Percentiles rank a stretch among this genome's conserved stretches.
Evolutionary conservation across 805 yeast species (phyloP).

Genomic region (Sugiyamaella mastotermitis): DNA sequence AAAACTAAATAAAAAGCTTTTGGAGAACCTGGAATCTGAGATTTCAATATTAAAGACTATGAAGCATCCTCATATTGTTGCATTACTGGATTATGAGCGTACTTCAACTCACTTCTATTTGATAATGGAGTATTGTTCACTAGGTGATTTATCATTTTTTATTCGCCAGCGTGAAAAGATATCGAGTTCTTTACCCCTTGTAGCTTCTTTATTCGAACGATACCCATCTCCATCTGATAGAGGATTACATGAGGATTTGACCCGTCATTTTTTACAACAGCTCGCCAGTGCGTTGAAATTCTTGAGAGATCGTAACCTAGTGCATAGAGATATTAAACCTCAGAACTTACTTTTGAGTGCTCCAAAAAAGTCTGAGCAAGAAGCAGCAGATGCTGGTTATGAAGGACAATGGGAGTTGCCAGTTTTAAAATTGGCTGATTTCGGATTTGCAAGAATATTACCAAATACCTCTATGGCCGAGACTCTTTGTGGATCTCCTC

Average conservation of each 20-base stretch:
- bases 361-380: slow-evolving; percentile 60
- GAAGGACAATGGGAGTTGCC: slow-evolving; percentile 88
- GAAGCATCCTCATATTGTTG: slow-evolving; percentile 91
- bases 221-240: slow-evolving; percentile 76
- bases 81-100: slow-evolving; percentile 74
- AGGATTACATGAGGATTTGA: slow-evolving; percentile 75
- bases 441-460: slow-evolving; percentile 92
- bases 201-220: slow-evolving; percentile 66
- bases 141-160: slow-evolving; percentile 88
- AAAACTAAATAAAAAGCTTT: slow-evolving; percentile 75
- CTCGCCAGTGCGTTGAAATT: slow-evolving; percentile 79
- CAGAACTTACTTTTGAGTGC: slow-evolving; percentile 79
- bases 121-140: slow-evolving; percentile 93
- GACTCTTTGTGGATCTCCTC: slow-evolving; percentile 94
- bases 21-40: slow-evolving; percentile 90
- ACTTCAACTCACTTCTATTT: slow-evolving; percentile 73
- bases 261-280: slow-evolving; percentile 81
- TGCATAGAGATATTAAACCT: slow-evolving; percentile 94
- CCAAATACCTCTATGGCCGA: slow-evolving; percentile 95
- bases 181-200: slow-evolving; percentile 67
- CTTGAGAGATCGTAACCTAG: slow-evolving; percentile 73
- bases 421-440: slow-evolving; percentile 88
- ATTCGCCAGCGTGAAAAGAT: slow-evolving; percentile 72
- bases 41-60: slow-evolving; percentile 81
- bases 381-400: slow-evolving; percentile 51